Evolutionary conservation across 2,329 filamentous ascomycete species (phyloP), one percentile per base, ranked within the genome.

Genomic region (Fusarium sp.): DNA sequence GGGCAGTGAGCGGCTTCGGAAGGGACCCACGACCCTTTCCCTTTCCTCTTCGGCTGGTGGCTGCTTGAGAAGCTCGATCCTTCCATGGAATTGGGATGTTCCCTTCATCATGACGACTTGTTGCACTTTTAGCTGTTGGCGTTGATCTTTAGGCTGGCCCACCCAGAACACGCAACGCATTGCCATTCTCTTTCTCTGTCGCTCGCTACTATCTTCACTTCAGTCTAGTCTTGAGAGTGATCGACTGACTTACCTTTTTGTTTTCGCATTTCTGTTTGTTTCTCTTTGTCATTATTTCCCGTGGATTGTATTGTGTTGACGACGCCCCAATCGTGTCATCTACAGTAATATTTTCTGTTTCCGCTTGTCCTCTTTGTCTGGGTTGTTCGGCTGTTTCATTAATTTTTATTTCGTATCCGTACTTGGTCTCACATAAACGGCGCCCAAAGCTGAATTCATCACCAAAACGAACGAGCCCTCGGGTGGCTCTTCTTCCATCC

Each of bases 1-100:
- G 34, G 34, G 9, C 32, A 37, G 32, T 37, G 32, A 69, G 66
- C 30, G 37, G 60, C 34, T 37, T 52, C 48, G 37, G 58, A 48
- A 57, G 47, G 44, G 46, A 37, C 44, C 30, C 61, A 67, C 49
- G 61, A 55, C 57, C 57, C 61, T 70, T 53, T 45, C 60, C 44
- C 32, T 55, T 41, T 53, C 48, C 16, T 49, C 32, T 62, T 63
- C 32, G 27, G 47, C 34, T 10, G 49, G 30, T 53, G 32, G 37
- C 49, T 53, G 24, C n/a, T 34, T 34, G 20, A 32, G 32, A 42
- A 52, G 46, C 52, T 48, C 51, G 65, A 69, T 69, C 65, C 66
- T 69, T 69, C 65, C 66, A 66, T 72, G 61, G 69, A 72, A 71
- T 71, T 71, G 69, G 65, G 69, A 71, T 72, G 68, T 66, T 70